A percentile compares a stretch with the other conserved stretches of the same genome.
Conservation (phyloP, 179 eudicot genomes). For the Camellia oleifera region DNA sequence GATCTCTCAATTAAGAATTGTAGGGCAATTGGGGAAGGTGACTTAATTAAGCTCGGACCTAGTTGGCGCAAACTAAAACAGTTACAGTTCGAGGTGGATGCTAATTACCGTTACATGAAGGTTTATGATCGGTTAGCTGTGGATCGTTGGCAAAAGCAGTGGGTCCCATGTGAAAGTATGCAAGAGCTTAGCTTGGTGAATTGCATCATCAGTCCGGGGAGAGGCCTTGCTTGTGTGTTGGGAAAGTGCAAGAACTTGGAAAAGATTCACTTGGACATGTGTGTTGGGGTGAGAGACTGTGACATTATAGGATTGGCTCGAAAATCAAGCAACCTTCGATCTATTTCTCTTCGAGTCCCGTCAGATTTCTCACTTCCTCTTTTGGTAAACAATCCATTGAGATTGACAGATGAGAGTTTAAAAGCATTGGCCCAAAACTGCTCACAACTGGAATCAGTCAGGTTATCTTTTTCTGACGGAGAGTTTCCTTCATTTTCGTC, state of each 20-base stretch:
- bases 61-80: constrained; percentile 66
- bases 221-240: constrained; percentile 85
- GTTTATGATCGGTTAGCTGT: constrained; percentile 63
- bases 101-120: constrained; percentile 83
- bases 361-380: constrained; percentile 69
- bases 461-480: constrained; percentile 60
- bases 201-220: constrained; percentile 78
- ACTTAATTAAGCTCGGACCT: constrained; percentile 66
- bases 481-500: constrained; percentile 79
- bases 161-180: constrained; percentile 70
- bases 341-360: constrained; percentile 66
- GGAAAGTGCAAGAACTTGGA: constrained; percentile 68
- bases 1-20: constrained; percentile 74
- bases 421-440: constrained; percentile 68
- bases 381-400: constrained; percentile 50
- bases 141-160: constrained; percentile 72
- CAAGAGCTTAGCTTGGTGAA: constrained; percentile 63
- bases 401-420: constrained; percentile 74
- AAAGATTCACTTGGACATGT: constrained; percentile 71
- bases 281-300: constrained; percentile 74
- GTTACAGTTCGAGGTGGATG: constrained; percentile 73
- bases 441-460: constrained; percentile 53
- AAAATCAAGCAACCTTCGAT: constrained; percentile 50
- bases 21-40: constrained; percentile 81
- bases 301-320: constrained; percentile 68